Evolutionary conservation across 1,284 basidiomycete species (phyloP).

Genomic region (Flammula alnicola): DNA sequence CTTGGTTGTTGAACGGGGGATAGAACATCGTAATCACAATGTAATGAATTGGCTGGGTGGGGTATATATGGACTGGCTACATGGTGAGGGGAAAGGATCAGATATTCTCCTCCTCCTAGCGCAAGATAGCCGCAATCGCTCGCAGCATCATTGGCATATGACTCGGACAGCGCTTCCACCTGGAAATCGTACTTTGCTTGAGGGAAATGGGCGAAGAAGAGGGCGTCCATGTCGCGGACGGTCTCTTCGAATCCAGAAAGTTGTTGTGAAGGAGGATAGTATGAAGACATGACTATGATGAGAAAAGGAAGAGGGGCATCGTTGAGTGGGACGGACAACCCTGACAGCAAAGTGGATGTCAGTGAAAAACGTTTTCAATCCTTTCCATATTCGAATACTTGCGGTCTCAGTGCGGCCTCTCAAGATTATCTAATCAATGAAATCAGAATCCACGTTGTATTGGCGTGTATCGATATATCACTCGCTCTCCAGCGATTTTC

Average conservation of each 20-base stretch:
- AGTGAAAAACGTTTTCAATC: conserved; percentile 9
- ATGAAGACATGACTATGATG: conserved; percentile 2
- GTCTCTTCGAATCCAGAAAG: conserved; percentile 31
- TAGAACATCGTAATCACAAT: background rate
- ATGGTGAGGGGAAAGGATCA: no score
- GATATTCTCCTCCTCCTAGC: no score
- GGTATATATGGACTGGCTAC: no score
- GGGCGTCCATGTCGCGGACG: conserved; percentile 40
- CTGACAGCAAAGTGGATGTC: no score
- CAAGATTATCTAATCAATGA: conserved; percentile 26
- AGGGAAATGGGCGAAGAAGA: conserved; percentile 51
- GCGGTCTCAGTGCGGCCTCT: conserved; percentile 15
- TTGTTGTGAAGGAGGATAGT: conserved; percentile 8
- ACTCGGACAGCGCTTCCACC: no score
- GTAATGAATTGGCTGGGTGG: background rate
- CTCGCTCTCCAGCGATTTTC: background rate
- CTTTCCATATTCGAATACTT: no score
- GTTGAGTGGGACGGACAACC: no score
- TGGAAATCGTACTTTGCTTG: no score
- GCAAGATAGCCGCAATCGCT: no score
- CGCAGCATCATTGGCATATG: no score
- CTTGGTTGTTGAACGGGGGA: background rate
- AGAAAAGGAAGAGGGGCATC: conserved; percentile 5
- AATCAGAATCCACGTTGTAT: conserved; percentile 17
- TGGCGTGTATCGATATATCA: conserved; percentile 17